These are phyloP conservation scores for Puya raimondii DNA, from an alignment of 176 grass and related monocot genomes.

Conservation along the genomic window DNA sequence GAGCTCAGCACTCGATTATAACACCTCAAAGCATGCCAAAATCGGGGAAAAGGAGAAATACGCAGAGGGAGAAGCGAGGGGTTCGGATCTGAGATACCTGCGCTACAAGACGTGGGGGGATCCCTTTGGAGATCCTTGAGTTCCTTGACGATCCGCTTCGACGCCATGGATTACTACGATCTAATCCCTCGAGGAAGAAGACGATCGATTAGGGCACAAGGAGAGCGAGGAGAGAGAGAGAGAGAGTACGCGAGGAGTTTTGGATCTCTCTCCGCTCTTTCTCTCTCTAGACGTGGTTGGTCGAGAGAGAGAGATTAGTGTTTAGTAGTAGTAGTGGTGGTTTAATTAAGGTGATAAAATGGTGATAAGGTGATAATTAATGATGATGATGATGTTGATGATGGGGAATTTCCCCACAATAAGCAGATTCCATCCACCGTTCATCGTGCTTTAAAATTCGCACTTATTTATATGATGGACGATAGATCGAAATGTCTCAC, in stretches of 20 bases:
- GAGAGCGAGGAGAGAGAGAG: not conserved
- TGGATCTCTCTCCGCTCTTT: too few relatives aligned
- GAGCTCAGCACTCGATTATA: not conserved
- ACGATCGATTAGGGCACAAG: not conserved
- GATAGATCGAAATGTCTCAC: too few relatives aligned
- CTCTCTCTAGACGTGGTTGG: too few relatives aligned
- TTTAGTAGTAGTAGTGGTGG: too few relatives aligned
- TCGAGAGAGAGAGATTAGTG: too few relatives aligned
- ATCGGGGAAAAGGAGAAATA: not conserved
- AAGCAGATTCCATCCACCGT: too few relatives aligned
- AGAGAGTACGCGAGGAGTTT: not conserved
- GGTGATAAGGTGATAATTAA: too few relatives aligned
- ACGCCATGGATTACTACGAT: constrained; percentile 34
- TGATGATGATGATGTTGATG: too few relatives aligned
- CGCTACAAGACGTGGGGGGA: constrained; percentile 71
- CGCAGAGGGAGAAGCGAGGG: not conserved
- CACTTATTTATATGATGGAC: too few relatives aligned
- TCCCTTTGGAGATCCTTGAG: constrained; percentile 87
- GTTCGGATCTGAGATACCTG: constrained; percentile 28
- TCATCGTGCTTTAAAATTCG: too few relatives aligned
- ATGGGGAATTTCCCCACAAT: too few relatives aligned
- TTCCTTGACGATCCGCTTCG: constrained; percentile 76
- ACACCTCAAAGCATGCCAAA: not conserved
- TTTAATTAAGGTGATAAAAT: too few relatives aligned
- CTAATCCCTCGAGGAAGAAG: not conserved